Base-by-base conservation (phyloP, 192 early-diverging fungal species). In the Mortierella antarctica region DNA sequence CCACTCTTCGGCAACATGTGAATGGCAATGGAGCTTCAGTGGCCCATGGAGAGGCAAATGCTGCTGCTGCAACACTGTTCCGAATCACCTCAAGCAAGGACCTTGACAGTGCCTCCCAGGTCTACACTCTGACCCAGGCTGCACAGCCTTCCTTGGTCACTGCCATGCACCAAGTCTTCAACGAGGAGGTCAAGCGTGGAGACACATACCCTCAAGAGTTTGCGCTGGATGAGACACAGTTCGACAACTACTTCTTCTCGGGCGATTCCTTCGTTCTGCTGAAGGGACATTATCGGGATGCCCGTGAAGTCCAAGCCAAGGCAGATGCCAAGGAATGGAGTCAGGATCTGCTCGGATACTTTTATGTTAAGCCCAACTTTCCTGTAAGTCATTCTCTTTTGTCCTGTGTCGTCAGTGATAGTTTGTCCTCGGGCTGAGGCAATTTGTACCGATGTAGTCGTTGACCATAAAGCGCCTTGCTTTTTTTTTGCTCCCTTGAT, bases 281-380 rank as follows among this genome's bases (percentile, higher is more conserved):
- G n/a, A 83, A 71, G 31, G 83, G 84, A 39, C 18, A 72, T 8
- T 62, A 75, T 41, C 57, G 72, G 46, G 45, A 49, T 23, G 69
- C 72, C 11, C 57, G 70, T 40, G 65, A 59, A 4, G 86, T 81
- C 41, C 65, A 21, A 40, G 4, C 45, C 0, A 65, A 46, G 40
- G 54, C 42, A 5, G 31, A 23, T 15, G 46, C 83, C 2, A 46
- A 74, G 48, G 81, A 87, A n/a, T 81, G 82, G 61, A 59, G 82
- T 10, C 63, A 86, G 14, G 75, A 82, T 45, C 71, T 91, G 2
- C 45, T 91, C n/a, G 92, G 92, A 12, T 84, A 83, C 57, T 94
- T 92, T 64, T 95, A 95, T 62, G 75, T 94, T 69, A 94, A 94
- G 77, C 92, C 92, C 6, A 95, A 95, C 72, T 95, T 88, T 68